Percentiles rank a stretch among this genome's conserved stretches.
Conservation (phyloP, 176 grass and related monocot species). For the Tillandsia fasciculata region DNA sequence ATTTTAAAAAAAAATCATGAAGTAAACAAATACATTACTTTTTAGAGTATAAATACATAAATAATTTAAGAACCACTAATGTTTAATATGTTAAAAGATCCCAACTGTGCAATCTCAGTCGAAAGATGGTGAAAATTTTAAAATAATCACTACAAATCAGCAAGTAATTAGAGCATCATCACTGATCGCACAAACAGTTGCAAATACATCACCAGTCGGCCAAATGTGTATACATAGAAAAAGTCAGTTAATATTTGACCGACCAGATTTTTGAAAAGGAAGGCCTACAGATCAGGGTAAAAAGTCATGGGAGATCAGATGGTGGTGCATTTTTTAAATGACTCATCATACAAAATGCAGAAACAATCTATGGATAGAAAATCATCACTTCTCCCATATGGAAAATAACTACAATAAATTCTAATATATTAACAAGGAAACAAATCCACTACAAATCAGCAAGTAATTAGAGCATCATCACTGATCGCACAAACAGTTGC, state of each 20-base stretch:
- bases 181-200: constrained; percentile 24
- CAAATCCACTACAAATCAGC: constrained; percentile 10
- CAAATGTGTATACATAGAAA: too few species aligned
- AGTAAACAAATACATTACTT: too few species aligned
- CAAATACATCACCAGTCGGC: not conserved
- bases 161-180: constrained; percentile 37
- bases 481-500: constrained; percentile 20
- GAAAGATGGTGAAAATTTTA: constrained; percentile 50
- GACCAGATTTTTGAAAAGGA: too few species aligned
- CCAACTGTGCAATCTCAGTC: constrained; percentile 32
- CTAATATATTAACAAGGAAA: too few species aligned
- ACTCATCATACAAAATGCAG: constrained; percentile 41
- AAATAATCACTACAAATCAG: constrained; percentile 42
- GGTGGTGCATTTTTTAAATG: constrained; percentile 37
- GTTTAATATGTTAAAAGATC: too few species aligned
- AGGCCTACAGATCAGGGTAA: not conserved
- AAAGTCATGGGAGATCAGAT: constrained; percentile 31
- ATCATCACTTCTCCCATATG: constrained; percentile 35
- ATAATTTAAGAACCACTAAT: too few species aligned
- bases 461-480: constrained; percentile 40
- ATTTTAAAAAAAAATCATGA: not conserved
- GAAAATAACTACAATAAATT: too few species aligned
- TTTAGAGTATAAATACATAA: too few species aligned
- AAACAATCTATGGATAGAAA: constrained; percentile 26
- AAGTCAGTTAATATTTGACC: too few species aligned